Percentiles rank a stretch among this genome's conserved stretches.
These are phyloP conservation scores for Marchantia paleacea DNA, from an alignment of 225 moss, liverwort and hornwort genomes.

Conservation along the genomic window DNA sequence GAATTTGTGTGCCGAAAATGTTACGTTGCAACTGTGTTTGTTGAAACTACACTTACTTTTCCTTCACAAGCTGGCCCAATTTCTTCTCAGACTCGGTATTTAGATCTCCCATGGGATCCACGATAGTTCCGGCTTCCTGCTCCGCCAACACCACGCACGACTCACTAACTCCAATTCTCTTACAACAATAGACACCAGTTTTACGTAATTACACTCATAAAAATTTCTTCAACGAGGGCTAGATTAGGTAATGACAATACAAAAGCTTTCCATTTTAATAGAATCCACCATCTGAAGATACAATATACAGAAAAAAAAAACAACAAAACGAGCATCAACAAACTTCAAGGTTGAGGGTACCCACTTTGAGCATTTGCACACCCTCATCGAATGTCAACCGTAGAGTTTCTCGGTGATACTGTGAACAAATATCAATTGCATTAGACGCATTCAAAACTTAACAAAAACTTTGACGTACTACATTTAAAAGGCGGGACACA, in stretches of 20 bases:
- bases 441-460: not conserved
- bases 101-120: constrained; percentile 86
- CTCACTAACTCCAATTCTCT: not conserved
- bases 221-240: too few species aligned
- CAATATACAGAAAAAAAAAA: not conserved
- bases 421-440: constrained; percentile 12
- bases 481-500: not conserved
- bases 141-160: not conserved
- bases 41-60: constrained; percentile 53
- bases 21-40: not conserved
- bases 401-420: constrained; percentile 72
- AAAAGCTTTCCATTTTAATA: too few species aligned
- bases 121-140: constrained; percentile 79
- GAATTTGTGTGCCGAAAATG: not conserved
- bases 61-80: constrained; percentile 85
- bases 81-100: constrained; percentile 76
- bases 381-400: constrained; percentile 89
- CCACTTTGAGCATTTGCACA: constrained; percentile 69
- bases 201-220: not conserved
- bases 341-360: not conserved
- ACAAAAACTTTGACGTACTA: not conserved
- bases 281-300: too few species aligned
- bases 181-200: not conserved
- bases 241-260: too few species aligned
- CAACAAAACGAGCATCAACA: not conserved